phyloP scores from a whole-genome alignment of 352 stramenopile genomes.

The Pythium biforme region DNA sequence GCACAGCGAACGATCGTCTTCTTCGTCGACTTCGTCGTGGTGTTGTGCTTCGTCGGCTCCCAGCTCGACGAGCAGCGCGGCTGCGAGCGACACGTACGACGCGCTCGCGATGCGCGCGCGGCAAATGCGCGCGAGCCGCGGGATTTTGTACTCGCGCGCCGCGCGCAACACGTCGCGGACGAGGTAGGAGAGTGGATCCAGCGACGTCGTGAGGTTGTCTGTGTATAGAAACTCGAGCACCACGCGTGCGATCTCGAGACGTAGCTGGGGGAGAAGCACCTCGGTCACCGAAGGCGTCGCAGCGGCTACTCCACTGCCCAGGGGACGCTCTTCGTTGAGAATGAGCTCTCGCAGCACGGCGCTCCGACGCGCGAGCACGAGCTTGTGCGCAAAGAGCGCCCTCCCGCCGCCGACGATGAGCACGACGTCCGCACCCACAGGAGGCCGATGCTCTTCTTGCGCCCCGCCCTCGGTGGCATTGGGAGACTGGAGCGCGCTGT shows the following conservation, averaged over 20 bases:
- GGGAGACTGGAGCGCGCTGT: slow-evolving; percentile 14
- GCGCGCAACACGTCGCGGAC: slow-evolving; percentile 59
- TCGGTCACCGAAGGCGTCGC: slow-evolving; percentile 29
- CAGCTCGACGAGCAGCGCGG: slow-evolving; percentile 4
- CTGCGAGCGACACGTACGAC: slow-evolving; percentile 15
- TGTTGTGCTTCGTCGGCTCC: background rate
- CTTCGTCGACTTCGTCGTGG: background rate
- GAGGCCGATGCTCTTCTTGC: background rate
- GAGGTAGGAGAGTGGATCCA: slow-evolving; percentile 51
- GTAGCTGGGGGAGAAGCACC: slow-evolving; percentile 48
- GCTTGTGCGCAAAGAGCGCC: slow-evolving; percentile 44
- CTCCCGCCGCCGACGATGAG: slow-evolving; percentile 45
- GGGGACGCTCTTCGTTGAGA: slow-evolving; percentile 39
- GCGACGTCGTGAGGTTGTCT: slow-evolving; percentile 48
- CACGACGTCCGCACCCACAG: slow-evolving; percentile 33
- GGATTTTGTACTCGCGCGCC: slow-evolving; percentile 42
- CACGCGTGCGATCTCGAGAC: slow-evolving; percentile 47
- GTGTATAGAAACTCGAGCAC: slow-evolving; percentile 78
- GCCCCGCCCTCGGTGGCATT: no score
- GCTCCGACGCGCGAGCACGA: slow-evolving; percentile 60
- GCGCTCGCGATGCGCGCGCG: slow-evolving; percentile 26
- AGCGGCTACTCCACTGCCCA: background rate
- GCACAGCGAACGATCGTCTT: slow-evolving; percentile 28
- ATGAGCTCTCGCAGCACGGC: slow-evolving; percentile 53
- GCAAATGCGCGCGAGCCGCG: slow-evolving; percentile 42